These are phyloP conservation scores for Chlorella sp. DNA, from an alignment of 139 green algal species.

Conservation along the genomic window DNA sequence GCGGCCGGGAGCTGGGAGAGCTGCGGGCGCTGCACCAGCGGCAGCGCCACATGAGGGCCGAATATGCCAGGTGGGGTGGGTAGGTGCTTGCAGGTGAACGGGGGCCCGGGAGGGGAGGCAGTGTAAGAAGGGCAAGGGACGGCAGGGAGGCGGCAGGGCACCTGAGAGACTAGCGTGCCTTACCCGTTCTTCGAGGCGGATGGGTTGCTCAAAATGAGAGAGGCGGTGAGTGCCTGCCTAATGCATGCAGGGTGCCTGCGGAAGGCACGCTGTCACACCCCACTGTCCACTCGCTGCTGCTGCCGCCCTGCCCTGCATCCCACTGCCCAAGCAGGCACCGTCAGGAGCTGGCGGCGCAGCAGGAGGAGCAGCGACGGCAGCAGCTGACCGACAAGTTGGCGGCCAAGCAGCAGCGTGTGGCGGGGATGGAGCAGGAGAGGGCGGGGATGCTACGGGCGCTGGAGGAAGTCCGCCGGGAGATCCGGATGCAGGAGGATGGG, in stretches of 20 bases:
- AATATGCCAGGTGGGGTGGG: slow-evolving; percentile 7
- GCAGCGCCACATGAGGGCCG: slow-evolving; percentile 7
- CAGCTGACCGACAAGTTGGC: slow-evolving; percentile 3
- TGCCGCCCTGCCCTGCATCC: no score
- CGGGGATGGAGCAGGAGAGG: slow-evolving; percentile 22
- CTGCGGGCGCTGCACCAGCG: slow-evolving; percentile 26
- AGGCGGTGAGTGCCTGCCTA: no score
- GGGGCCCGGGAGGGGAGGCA: not conserved
- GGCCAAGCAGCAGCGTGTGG: slow-evolving; percentile 18
- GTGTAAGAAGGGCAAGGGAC: not conserved
- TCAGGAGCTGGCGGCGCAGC: slow-evolving; percentile 21
- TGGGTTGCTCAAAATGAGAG: no score
- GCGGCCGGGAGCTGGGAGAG: slow-evolving; percentile 9
- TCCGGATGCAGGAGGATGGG: not conserved
- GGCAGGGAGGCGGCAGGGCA: not conserved
- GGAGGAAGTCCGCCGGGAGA: slow-evolving; percentile 6
- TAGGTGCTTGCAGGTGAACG: no score
- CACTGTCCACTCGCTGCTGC: no score
- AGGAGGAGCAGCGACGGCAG: slow-evolving; percentile 12
- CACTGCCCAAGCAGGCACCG: slow-evolving; percentile 9
- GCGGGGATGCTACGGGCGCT: slow-evolving; percentile 15
- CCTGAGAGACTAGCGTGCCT: not conserved
- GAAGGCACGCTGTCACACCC: no score
- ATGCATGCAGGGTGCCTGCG: no score
- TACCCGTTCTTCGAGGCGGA: no score